Evolutionary conservation across 352 stramenopile genomes (phyloP), one percentile per base, ranked within the genome.

Genomic region (Peronospora destructor): DNA sequence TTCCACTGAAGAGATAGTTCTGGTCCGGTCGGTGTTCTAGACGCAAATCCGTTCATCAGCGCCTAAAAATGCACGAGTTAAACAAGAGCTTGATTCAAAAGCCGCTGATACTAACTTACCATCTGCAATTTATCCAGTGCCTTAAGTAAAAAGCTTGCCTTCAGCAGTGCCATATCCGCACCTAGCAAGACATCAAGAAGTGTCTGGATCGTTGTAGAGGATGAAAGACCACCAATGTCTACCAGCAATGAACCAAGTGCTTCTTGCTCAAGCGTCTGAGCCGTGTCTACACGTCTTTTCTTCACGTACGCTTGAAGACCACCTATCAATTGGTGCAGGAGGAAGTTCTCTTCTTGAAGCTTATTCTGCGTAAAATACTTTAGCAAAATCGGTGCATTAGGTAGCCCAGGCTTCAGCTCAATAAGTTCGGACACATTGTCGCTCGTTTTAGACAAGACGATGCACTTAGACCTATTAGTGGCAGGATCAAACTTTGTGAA

Each of bases 291-390:
- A 33, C 59, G 56, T 53, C 76, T 84, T 56, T 82, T 82, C 56
- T 84, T 87, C 16, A 79, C 76, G 30, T 76, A 85, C n/a, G 73
- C 65, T 45, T 86, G 77, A 11, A 93, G 64, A 2, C 66, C 64
- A 6, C 75, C 76, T 19, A 88, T 80, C 9, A 93, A 66, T 52
- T 93, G 82, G 17, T 93, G 79, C 40, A 93, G 49, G 25, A 88
- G 43, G 38, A 90, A 93, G n/a, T 85, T 86, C 40, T 93, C 82
- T 48, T 93, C 79, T 60, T 93, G 79, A 8, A 87, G 71, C 38
- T 87, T 88, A 49, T 89, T 90, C 42, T 93, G 73, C 7, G 76
- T 85, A 43, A 91, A 90, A 56, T 93, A 93, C 42, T 87, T 87
- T 55, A 88, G 71, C 59, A 91, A 48, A 32, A 81, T 82, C 3